Base-by-base conservation (phyloP, 2,329 filamentous ascomycete genomes). In the Parastagonospora avenae region DNA sequence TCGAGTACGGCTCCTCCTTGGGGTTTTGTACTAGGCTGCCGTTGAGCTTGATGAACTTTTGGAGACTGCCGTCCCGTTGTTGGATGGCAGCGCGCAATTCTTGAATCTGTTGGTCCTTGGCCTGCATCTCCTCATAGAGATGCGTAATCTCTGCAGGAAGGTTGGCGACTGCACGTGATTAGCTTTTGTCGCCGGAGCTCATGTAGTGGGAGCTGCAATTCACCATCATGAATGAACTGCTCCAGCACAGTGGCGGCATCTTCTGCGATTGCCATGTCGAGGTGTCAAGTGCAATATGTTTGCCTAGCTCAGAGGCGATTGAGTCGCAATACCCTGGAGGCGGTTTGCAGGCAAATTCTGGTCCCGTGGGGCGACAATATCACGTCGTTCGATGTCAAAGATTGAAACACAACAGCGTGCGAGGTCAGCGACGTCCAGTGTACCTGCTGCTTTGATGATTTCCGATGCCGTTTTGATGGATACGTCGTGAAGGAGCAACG, bases 71-170 rank as follows among this genome's bases (percentile, higher is more conserved):
- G 67, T 95, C 90, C 59, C 87, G 86, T 51, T 88, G 85, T 35
- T 85, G 83, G 66, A 92, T 90, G 57, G 83, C 81, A 54, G 84
- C 81, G 51, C 87, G 79, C 68, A 87, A 87, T 41, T 90, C 86
- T 66, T 84, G 79, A 60, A 90, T 88, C 58, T 85, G 81, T 42
- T 84, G 82, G 70, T 95, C 90, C 73, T 92, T 93, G 70, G 90
- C 87, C 67, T 86, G 81, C 57, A 93, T 90, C 75, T 94, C 90
- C 68, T 92, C 90, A 66, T 92, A 88, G 55, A 93, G 82, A 76
- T 92, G 92, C 15, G 87, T 86, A 52, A 94, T 86, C 75, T 94
- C 90, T 57, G 90, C 88, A 55, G 90, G 90, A 27, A 93, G 80
- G 66, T 94, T 94, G 64, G 89, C 86, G 15, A 89, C 88, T 80